Base-by-base conservation (phyloP, 257 asterid genomes). In the Solanum chmielewskii region DNA sequence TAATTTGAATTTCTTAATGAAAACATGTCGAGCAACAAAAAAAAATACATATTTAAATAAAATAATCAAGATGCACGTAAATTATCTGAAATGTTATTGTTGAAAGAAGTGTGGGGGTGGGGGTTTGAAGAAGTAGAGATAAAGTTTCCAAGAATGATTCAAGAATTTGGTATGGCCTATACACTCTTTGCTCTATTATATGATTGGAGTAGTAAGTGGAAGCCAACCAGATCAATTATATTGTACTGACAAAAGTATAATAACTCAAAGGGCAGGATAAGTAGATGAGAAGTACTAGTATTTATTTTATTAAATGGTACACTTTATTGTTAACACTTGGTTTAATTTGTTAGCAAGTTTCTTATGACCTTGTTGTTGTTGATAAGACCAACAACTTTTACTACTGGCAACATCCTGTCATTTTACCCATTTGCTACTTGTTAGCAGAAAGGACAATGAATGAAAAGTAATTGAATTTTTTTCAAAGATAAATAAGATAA, bases 181-280 rank as follows among this genome's bases (percentile, higher is more conserved):
- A 18, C 77, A 18, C 77, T 66, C 10, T 49, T 31, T 42, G 76
- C 56, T 52, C 69, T 29, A 49, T 49, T 18, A 70, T 75, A 88
- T 74, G 87, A 76, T 56, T 62, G 52, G 77, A 83, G 13, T 39
- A 74, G 33, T 84, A 5, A 73, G 87, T 88, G 89, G 87, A 84
- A 71, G 89, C 87, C 89, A 88, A 88, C 87, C 37, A 83, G 85
- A 83, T 68, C 20, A 37, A 66, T 74, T 56, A 78, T 83, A 66
- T 74, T 56, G 85, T 83, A 56, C 77, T 83, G 85, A 71, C 37
- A 56, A 52, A 83, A 66, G 74, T 59, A 47, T 52, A 88, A 88
- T 81, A 71, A 35, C 83, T 62, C 74, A 88, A 31, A n/a, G 49
- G 23, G 31, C 11, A 41, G 1, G 81, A 84, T 29, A 68, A 84